A percentile compares a stretch with the other conserved stretches of the same genome.
These are phyloP conservation scores for Auriculariales sp. DNA, from an alignment of 768 basidiomycete species.

Conservation along the genomic window DNA sequence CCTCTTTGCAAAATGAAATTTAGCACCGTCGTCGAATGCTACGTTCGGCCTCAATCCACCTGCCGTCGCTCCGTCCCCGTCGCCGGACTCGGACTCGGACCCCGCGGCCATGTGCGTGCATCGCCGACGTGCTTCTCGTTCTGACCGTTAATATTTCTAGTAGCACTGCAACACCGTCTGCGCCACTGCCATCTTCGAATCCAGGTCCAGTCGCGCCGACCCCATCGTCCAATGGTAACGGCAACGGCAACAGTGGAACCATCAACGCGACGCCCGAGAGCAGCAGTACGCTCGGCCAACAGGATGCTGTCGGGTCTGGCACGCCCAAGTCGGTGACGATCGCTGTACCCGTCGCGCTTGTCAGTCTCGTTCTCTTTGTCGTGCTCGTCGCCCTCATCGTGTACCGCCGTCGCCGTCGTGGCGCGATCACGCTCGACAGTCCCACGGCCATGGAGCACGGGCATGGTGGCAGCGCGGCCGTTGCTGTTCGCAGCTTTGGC, in stretches of 20 bases:
- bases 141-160: no score
- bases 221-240: not conserved
- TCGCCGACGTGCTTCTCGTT: no score
- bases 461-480: no score
- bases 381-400: not conserved
- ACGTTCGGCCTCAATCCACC: no score
- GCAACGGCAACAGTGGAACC: not conserved
- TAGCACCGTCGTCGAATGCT: no score
- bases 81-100: no score
- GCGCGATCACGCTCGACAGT: not conserved
- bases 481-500: not conserved
- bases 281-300: not conserved
- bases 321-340: not conserved
- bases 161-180: not conserved
- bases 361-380: not conserved
- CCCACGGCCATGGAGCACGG: no score
- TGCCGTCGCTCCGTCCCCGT: no score
- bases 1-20: no score
- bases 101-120: no score
- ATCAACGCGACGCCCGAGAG: not conserved
- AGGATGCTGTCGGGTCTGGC: no score
- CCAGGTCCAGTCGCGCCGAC: not conserved
- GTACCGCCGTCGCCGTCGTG: not conserved
- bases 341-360: not conserved
- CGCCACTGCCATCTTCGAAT: not conserved